phyloP scores from a whole-genome alignment of 352 stramenopile genomes.

The Pythium folliculosum region DNA sequence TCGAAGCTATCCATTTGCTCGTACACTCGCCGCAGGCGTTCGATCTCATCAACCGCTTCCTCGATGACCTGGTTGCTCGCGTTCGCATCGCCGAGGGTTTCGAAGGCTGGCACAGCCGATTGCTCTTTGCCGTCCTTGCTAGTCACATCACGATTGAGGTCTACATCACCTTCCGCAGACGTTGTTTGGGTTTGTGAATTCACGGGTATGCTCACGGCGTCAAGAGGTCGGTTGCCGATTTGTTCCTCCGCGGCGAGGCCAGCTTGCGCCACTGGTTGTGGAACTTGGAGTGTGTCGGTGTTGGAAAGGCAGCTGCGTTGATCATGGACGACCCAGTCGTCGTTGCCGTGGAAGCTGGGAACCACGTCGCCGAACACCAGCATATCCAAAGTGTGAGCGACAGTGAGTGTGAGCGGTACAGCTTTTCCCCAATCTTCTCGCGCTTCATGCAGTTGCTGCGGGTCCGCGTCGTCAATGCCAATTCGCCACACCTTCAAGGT shows the following conservation, averaged over 20 bases:
- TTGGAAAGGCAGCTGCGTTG: constrained; percentile 18
- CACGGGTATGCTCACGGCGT: too few species aligned
- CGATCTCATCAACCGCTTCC: constrained; percentile 7
- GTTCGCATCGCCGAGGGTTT: background rate
- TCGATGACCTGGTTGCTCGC: background rate
- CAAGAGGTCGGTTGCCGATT: background rate
- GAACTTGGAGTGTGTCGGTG: constrained; percentile 3
- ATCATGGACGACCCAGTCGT: constrained; percentile 36
- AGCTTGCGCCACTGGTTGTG: background rate
- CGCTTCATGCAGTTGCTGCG: background rate
- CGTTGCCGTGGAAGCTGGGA: constrained; percentile 36
- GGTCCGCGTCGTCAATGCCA: background rate
- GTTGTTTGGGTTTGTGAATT: too few species aligned
- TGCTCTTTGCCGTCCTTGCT: background rate
- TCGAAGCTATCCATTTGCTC: constrained; percentile 50
- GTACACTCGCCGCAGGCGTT: constrained; percentile 25
- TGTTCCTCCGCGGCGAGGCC: too few species aligned
- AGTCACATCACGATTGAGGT: too few species aligned
- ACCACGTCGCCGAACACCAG: constrained; percentile 50
- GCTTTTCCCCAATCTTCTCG: constrained; percentile 39
- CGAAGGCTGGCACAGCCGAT: background rate
- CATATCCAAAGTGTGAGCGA: constrained; percentile 37
- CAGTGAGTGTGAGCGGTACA: constrained; percentile 42
- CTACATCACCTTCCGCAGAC: too few species aligned
- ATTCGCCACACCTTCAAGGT: constrained; percentile 55